Base-by-base conservation (phyloP, 176 grass and related monocot genomes). In the Alopecurus myosuroides region DNA sequence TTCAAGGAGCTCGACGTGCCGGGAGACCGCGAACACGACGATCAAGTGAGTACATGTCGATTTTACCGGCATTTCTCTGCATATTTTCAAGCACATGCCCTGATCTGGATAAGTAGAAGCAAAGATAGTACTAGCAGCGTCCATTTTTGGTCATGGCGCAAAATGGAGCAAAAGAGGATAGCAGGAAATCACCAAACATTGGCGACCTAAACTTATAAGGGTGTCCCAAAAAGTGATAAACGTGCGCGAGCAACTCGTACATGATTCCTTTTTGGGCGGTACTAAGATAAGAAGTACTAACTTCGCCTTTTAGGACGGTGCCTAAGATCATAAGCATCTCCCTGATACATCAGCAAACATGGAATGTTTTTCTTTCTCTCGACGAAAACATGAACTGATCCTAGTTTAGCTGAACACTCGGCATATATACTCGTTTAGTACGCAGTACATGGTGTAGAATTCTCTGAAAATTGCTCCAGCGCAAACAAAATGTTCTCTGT, bases 1-100 rank as follows among this genome's bases (percentile, higher is more conserved):
- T 96, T 94, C 82, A 95, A 95, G 83, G 94, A 90, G 83, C 35
- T 67, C 34, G 86, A 91, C 41, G 67, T 77, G 39, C 42, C 70
- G 0, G 80, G 53, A 31, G 72, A 85, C 34, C 73, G 74, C 10
- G 83, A 77, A 15, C 60, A 83, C 45, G 91, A 90, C 6, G 87
- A 89, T 68, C 82, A 85, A 40, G 89, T 94, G 80, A 92, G 90
- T 78, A 51, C 61, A 68, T 44, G n/a, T n/a, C n/a, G n/a, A n/a
- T n/a, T 17, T 64, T 20, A 2, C 22, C 2, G 11, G 9, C 35
- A 37, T 7, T 52, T 46, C 76, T 35, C 3, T 37, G 46, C 37
- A 44, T 7, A 37, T 48, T 50, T 42, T 7, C 56, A 35, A 46
- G 33, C 9, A 56, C 29, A 22, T 3, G 18, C 14, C 13, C 57